phyloP scores from a whole-genome alignment of 1,139 yeast genomes.

The Kurtzmaniella quercitrusa region DNA sequence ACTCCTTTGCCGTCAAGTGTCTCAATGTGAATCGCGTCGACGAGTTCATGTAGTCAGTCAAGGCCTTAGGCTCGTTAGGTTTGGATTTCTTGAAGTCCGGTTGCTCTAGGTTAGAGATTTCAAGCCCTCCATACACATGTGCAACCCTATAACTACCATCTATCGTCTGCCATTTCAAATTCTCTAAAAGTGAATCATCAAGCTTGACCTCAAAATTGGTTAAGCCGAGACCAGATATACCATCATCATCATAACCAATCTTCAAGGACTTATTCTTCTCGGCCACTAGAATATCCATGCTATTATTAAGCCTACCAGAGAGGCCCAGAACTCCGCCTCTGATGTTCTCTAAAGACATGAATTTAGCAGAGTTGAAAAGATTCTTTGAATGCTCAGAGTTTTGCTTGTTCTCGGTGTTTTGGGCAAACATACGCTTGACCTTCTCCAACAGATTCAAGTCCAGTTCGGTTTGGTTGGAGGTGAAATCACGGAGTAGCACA shows the following conservation, averaged over 20 bases:
- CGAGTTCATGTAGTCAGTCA: slow-evolving; percentile 30
- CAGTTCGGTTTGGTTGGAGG: slow-evolving; percentile 16
- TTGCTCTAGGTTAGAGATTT: slow-evolving; percentile 26
- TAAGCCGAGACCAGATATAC: slow-evolving; percentile 30
- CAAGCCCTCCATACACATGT: slow-evolving; percentile 71
- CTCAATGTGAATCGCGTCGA: slow-evolving; percentile 36
- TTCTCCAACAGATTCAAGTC: slow-evolving; percentile 25
- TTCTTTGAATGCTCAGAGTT: slow-evolving; percentile 20
- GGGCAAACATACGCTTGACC: slow-evolving; percentile 27
- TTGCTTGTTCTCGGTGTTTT: slow-evolving; percentile 28
- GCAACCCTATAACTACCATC: slow-evolving; percentile 81
- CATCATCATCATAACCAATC: slow-evolving; percentile 49
- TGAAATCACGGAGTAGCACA: slow-evolving; percentile 49
- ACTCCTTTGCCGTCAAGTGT: slow-evolving; percentile 15
- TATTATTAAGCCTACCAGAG: slow-evolving; percentile 14
- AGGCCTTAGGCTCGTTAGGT: slow-evolving; percentile 16
- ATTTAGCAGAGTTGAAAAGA: slow-evolving; percentile 23
- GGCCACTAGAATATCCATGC: slow-evolving; percentile 31
- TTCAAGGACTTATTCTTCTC: slow-evolving; percentile 39
- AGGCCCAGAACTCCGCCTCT: slow-evolving; percentile 27
- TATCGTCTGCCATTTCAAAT: slow-evolving; percentile 78
- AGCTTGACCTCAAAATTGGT: slow-evolving; percentile 70
- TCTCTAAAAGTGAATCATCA: slow-evolving; percentile 60
- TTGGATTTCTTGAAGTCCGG: slow-evolving; percentile 10
- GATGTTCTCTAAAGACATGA: slow-evolving; percentile 30